Evolutionary conservation across 140 eudicot species (phyloP).

Genomic region (Bidens hawaiensis): DNA sequence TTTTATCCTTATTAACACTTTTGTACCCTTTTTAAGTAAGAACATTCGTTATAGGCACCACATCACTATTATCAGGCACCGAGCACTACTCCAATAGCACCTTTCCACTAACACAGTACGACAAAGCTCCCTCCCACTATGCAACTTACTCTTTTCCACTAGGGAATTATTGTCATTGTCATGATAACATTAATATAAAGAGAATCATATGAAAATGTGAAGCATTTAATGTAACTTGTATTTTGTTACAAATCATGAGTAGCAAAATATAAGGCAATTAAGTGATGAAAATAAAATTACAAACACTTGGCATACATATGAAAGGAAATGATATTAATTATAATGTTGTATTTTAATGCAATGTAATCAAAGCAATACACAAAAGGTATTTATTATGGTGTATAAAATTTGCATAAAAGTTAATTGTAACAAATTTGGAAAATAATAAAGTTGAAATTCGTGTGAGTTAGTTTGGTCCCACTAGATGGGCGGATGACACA

Average conservation of each 20-base stretch:
- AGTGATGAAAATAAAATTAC: background rate
- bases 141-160: slow-evolving; percentile 10
- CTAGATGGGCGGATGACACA: slow-evolving; percentile 32
- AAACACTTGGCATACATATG: background rate
- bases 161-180: background rate
- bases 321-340: background rate
- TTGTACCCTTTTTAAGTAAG: background rate
- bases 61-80: slow-evolving; percentile 5
- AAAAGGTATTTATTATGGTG: background rate
- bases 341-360: too few species aligned
- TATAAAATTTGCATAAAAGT: background rate
- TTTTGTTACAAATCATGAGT: background rate
- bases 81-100: slow-evolving; percentile 7
- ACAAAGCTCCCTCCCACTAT: slow-evolving; percentile 24
- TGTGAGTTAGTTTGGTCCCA: slow-evolving; percentile 27
- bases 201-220: too few species aligned
- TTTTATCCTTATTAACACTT: background rate
- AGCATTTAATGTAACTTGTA: too few species aligned
- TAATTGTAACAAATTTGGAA: background rate
- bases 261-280: background rate
- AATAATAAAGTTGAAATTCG: background rate
- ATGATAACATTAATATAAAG: background rate
- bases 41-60: slow-evolving; percentile 7
- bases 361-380: background rate
- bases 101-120: slow-evolving; percentile 32